These are phyloP conservation scores for Metarhizium rileyi DNA, from an alignment of 2,329 filamentous ascomycete genomes.

Conservation along the genomic window DNA sequence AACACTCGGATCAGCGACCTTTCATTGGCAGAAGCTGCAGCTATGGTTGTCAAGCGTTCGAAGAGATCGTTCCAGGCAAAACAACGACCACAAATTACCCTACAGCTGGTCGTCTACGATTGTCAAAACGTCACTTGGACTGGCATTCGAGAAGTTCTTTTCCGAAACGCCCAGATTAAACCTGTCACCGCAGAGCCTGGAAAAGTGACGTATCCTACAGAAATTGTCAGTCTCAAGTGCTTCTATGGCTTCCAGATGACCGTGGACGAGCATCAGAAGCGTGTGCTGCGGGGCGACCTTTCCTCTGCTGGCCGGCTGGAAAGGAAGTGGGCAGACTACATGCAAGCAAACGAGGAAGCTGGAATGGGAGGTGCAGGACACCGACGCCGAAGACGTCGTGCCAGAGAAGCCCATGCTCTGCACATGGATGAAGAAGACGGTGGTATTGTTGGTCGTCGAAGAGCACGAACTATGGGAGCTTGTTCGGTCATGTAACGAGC, in stretches of 20 bases:
- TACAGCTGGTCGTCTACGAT: constrained; percentile 79
- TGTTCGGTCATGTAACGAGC: constrained; percentile 54
- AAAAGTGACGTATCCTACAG: constrained; percentile 52
- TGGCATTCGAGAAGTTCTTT: constrained; percentile 77
- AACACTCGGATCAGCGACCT: constrained; percentile 88
- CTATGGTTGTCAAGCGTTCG: constrained; percentile 62
- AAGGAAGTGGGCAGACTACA: constrained; percentile 86
- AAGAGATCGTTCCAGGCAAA: constrained; percentile 28
- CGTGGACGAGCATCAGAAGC: constrained; percentile 84
- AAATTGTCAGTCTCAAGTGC: constrained; percentile 81
- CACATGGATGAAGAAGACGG: constrained; percentile 76
- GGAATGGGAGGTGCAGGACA: constrained; percentile 56
- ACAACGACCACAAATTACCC: constrained; percentile 45
- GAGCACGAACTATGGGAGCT: constrained; percentile 52
- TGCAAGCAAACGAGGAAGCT: constrained; percentile 84
- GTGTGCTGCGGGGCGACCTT: constrained; percentile 70
- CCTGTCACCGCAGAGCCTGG: constrained; percentile 32
- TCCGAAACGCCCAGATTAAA: constrained; percentile 68
- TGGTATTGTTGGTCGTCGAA: constrained; percentile 43
- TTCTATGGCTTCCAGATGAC: constrained; percentile 95
- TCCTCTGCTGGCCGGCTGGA: constrained; percentile 68
- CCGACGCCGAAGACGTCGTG: constrained; percentile 63
- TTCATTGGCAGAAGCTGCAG: constrained; percentile 72
- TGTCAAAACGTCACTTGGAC: constrained; percentile 90
- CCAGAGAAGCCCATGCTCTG: constrained; percentile 69